Percentiles rank a stretch among this genome's conserved stretches.
These are phyloP conservation scores for Bipolaris gigantea DNA, from an alignment of 2,329 filamentous ascomycete species.

Conservation along the genomic window DNA sequence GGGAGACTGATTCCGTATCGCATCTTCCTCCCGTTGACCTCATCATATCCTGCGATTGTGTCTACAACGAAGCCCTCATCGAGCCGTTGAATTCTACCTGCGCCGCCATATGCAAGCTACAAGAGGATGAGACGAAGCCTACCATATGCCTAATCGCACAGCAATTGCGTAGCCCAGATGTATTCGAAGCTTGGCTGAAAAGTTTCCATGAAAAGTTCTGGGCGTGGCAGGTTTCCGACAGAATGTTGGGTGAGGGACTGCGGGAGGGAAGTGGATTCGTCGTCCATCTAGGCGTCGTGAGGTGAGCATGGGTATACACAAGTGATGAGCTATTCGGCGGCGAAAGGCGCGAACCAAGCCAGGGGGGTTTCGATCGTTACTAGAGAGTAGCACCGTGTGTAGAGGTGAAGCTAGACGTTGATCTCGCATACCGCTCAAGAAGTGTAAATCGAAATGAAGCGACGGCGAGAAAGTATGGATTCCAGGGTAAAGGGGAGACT, in stretches of 20 bases:
- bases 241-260: slow-evolving; percentile 61
- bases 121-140: slow-evolving; percentile 43
- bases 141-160: slow-evolving; percentile 83
- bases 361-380: no score
- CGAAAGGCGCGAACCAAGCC: background rate
- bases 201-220: slow-evolving; percentile 68
- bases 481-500: background rate
- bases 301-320: slow-evolving; percentile 11
- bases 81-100: slow-evolving; percentile 81
- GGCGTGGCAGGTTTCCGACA: slow-evolving; percentile 75
- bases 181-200: slow-evolving; percentile 80
- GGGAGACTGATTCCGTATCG: slow-evolving; percentile 65
- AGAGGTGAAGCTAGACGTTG: background rate
- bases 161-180: slow-evolving; percentile 80
- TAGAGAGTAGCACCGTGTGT: background rate
- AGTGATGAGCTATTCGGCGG: background rate
- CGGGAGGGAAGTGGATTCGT: slow-evolving; percentile 72
- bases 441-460: background rate
- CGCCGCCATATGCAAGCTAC: slow-evolving; percentile 68
- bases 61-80: slow-evolving; percentile 90
- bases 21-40: slow-evolving; percentile 64
- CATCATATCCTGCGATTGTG: slow-evolving; percentile 86
- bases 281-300: slow-evolving; percentile 68
- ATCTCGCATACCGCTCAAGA: background rate
- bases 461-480: background rate